Evolutionary conservation across 371 early-diverging fungal genomes (phyloP).

Genomic region (Mucor irregularis): DNA sequence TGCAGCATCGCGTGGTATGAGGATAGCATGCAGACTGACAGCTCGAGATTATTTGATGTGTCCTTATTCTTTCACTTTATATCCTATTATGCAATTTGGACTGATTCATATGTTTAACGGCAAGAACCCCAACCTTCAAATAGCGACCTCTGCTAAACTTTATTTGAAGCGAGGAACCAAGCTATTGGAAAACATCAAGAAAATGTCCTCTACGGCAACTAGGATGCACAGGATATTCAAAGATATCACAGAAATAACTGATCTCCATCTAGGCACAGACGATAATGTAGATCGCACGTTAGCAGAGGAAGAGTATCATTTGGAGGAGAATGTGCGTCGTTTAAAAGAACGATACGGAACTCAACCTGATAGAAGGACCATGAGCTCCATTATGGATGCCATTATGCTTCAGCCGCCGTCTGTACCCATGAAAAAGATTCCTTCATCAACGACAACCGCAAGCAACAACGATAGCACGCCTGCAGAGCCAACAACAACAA

Average conservation of each 20-base stretch:
- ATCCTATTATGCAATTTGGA: slow-evolving; percentile 46
- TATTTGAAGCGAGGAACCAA: slow-evolving; percentile 36
- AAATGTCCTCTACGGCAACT: slow-evolving; percentile 39
- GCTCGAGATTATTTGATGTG: slow-evolving; percentile 43
- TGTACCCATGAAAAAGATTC: no score
- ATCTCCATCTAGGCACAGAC: slow-evolving; percentile 11
- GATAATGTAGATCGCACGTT: slow-evolving; percentile 13
- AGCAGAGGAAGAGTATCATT: slow-evolving; percentile 18
- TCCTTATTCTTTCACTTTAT: slow-evolving; percentile 48
- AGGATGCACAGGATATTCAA: slow-evolving; percentile 30
- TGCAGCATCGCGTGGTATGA: slow-evolving; percentile 45
- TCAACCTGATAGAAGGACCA: no score
- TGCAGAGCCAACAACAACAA: no score
- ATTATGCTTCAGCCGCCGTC: no score
- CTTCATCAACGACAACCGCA: no score
- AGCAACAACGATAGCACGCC: no score
- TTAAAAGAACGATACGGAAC: no score
- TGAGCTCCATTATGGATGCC: no score
- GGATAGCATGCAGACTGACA: slow-evolving; percentile 38
- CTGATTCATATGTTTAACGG: slow-evolving; percentile 50
- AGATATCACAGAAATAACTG: slow-evolving; percentile 28
- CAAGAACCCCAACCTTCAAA: slow-evolving; percentile 33
- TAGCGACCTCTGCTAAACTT: slow-evolving; percentile 39
- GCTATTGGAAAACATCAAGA: slow-evolving; percentile 28
- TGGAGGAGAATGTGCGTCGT: not conserved